phyloP scores from a whole-genome alignment of 257 asterid genomes.

The Fraxinus pennsylvanica region DNA sequence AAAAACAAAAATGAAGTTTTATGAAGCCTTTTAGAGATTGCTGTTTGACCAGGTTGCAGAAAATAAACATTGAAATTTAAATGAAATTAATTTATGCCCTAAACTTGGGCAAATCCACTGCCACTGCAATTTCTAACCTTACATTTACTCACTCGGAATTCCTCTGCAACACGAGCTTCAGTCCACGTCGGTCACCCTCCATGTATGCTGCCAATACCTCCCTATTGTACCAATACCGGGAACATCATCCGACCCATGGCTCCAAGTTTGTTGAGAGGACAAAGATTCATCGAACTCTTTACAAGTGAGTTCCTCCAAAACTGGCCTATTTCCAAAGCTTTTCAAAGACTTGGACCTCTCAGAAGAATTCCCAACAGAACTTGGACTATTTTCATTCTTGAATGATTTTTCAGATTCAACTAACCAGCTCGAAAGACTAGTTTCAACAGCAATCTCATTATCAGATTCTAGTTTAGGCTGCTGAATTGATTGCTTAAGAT shows the following conservation, averaged over 20 bases:
- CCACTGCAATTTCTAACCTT: conserved; percentile 4
- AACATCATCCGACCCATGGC: conserved; percentile 30
- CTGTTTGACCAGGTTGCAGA: not conserved
- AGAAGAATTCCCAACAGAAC: conserved; percentile 41
- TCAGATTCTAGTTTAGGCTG: not conserved
- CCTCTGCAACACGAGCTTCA: conserved; percentile 19
- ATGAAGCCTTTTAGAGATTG: not conserved
- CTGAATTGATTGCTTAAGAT: conserved; percentile 16
- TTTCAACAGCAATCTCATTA: conserved; percentile 41
- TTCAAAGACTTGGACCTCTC: conserved; percentile 36
- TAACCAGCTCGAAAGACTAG: conserved; percentile 80
- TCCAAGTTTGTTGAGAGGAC: conserved; percentile 27
- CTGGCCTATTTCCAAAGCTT: conserved; percentile 33
- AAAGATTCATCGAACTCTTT: conserved; percentile 29
- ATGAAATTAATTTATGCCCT: not conserved
- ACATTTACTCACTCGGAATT: not conserved
- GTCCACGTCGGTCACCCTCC: conserved; percentile 13
- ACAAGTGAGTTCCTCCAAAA: conserved; percentile 35
- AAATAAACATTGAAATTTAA: not conserved
- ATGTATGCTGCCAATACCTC: conserved; percentile 46
- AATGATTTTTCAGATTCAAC: conserved; percentile 38
- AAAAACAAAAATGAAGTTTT: not conserved
- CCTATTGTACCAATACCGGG: conserved; percentile 49
- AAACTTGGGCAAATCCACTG: too few species aligned
- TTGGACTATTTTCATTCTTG: conserved; percentile 19